Evolutionary conservation across 192 early-diverging fungal genomes (phyloP), one percentile per base, ranked within the genome.

Genomic region (Backusella morwellensis): DNA sequence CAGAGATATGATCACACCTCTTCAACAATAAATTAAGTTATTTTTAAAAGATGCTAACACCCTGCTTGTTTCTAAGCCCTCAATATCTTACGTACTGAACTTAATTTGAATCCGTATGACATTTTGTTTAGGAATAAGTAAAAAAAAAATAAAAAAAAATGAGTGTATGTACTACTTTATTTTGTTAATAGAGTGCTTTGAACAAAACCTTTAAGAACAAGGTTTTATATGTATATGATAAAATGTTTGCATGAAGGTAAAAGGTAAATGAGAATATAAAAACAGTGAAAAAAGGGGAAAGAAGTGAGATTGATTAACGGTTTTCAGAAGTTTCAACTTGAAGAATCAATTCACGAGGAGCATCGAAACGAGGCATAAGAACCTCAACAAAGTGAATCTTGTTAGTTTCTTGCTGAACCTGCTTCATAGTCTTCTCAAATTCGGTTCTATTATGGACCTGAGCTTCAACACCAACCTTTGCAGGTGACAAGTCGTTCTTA

Each of bases 361-460:
- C 85, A 75, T 88, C 86, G 47, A 81, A 72, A 73, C 76, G 72
- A 68, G 77, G 76, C 78, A 87, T 85, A 23, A 87, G 74, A 6
- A 88, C 50, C 76, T 87, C 86, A 5, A 88, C 32, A 32, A 87
- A 76, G 41, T 86, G 85, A 40, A 88, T 87, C 11, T 74, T 56
- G 56, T 85, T 75, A 14, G 12, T 66, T 63, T 86, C 68, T 19
- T 23, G n/a, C 34, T 75, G 75, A 23, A 79, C 78, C 34, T 80
- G 73, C 17, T 54, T 36, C 70, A 88, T 80, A 19, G 72, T 79
- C 11, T 68, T 44, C 54, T 84, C 86, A 34, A 88, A 78, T 35
- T 88, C 86, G 9, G 69, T 35, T 41, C 82, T 74, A 0, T 70
- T 80, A 3, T 41, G 32, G 2, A 88, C 42, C 15, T 75, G 56